These are phyloP conservation scores for Trapa bicornis DNA, from an alignment of 345 rosid species.

Conservation along the genomic window DNA sequence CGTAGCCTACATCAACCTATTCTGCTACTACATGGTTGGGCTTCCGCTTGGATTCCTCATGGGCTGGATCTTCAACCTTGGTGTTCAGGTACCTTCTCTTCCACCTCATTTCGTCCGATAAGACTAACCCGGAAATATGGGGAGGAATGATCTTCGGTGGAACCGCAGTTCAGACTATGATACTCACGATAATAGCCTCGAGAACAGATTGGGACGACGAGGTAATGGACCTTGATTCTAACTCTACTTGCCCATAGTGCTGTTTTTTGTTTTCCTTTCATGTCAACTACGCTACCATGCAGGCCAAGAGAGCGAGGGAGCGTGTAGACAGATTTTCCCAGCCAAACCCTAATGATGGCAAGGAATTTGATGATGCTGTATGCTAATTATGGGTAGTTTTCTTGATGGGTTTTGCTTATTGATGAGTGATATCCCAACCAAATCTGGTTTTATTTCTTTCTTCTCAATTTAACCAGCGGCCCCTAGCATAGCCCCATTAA, in stretches of 20 bases:
- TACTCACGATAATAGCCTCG: slow-evolving; percentile 33
- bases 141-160: slow-evolving; percentile 48
- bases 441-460: neutral
- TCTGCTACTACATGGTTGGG: slow-evolving; percentile 61
- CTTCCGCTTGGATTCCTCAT: slow-evolving; percentile 58
- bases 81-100: slow-evolving; percentile 6
- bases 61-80: slow-evolving; percentile 53
- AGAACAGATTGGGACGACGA: slow-evolving; percentile 21
- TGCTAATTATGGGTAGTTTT: too few species aligned
- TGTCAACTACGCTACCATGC: neutral
- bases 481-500: neutral
- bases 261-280: neutral
- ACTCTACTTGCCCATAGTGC: neutral
- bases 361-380: too few species aligned
- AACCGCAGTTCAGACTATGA: slow-evolving; percentile 31
- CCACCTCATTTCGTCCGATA: neutral
- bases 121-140: slow-evolving; percentile 20
- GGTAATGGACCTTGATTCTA: neutral
- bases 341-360: slow-evolving; percentile 2
- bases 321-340: slow-evolving; percentile 9
- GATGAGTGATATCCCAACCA: neutral
- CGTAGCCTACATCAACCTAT: slow-evolving; percentile 59
- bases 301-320: slow-evolving; percentile 8
- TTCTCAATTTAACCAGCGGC: neutral
- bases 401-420: neutral